A percentile compares a stretch with the other conserved stretches of the same genome.
Evolutionary conservation across 2,329 filamentous ascomycete species (phyloP).

Genomic region (Ophiostoma ulmi): DNA sequence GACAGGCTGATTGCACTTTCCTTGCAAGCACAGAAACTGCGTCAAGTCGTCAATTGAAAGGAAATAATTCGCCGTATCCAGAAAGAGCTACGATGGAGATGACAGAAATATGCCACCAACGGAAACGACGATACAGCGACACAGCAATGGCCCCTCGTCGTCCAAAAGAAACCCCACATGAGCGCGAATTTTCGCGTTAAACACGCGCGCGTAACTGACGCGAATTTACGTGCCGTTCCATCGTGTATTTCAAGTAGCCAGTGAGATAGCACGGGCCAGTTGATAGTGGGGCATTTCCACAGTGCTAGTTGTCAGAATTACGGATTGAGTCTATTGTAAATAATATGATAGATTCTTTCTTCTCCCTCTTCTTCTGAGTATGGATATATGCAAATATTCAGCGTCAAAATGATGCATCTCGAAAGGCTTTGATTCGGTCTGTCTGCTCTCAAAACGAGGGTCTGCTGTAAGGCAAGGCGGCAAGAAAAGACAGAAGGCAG

Average conservation of each 20-base stretch:
- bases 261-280: neutral
- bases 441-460: neutral
- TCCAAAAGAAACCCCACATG: neutral
- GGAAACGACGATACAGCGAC: neutral
- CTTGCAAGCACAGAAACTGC: neutral
- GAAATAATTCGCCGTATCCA: neutral
- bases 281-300: neutral
- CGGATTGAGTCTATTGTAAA: too few species aligned
- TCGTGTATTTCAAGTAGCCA: neutral
- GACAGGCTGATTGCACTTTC: neutral
- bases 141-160: neutral
- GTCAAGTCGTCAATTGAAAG: neutral
- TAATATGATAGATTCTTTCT: too few species aligned
- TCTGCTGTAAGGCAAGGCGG: neutral
- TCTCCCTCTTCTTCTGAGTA: too few species aligned
- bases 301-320: neutral
- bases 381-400: neutral
- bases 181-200: constrained; percentile 12
- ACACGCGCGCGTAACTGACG: neutral
- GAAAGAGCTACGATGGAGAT: neutral
- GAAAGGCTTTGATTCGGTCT: neutral
- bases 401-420: neutral
- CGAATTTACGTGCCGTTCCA: constrained; percentile 8
- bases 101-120: neutral
- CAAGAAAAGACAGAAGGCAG: neutral